Conservation (phyloP, 305 asterid species). For the Caryopteris hybrid region DNA sequence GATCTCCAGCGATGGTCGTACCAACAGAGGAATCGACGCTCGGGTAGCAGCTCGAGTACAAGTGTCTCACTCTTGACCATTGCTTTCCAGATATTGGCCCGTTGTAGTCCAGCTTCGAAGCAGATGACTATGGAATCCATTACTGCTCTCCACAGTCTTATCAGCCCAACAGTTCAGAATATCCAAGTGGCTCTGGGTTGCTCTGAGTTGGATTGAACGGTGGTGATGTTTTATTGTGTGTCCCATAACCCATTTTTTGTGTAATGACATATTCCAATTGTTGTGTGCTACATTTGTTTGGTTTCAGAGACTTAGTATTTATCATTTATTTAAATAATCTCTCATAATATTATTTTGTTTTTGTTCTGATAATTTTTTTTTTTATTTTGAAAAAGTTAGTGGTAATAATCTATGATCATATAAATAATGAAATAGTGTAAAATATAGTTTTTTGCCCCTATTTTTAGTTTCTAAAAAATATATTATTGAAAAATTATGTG, state of each 20-base stretch:
- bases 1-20: conserved; percentile 44
- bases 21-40: background rate
- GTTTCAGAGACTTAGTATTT: no score
- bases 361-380: no score
- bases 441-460: no score
- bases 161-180: conserved; percentile 43
- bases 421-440: no score
- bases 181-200: conserved; percentile 33
- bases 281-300: no score
- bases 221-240: background rate
- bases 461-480: no score
- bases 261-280: no score
- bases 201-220: conserved; percentile 17
- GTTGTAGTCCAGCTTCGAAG: conserved; percentile 11
- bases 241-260: background rate
- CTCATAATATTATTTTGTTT: no score
- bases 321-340: no score
- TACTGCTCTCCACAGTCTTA: conserved; percentile 32
- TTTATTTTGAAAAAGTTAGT: no score
- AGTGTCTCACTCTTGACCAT: conserved; percentile 38
- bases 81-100: conserved; percentile 39
- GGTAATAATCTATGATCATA: no score
- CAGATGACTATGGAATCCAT: conserved; percentile 36
- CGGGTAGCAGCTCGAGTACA: conserved; percentile 12
- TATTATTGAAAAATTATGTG: no score